Percentiles rank a stretch among this genome's conserved stretches.
Conservation (phyloP, 2,329 filamentous ascomycete species). For the Colletotrichum sp. region DNA sequence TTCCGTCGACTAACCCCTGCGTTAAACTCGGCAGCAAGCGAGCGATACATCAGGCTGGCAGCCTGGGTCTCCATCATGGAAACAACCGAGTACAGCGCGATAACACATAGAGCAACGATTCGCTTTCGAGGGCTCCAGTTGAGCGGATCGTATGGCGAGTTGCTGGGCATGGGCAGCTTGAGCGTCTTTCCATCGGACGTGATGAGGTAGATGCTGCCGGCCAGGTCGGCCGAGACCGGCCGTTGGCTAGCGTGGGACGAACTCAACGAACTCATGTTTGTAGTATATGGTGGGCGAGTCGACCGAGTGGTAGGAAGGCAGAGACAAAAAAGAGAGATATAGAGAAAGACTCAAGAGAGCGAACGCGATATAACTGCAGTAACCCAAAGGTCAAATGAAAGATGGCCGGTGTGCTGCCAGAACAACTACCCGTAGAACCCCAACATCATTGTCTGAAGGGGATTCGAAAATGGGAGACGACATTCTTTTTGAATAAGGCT, state of each 20-base stretch:
- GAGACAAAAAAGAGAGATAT: neutral
- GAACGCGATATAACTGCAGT: neutral
- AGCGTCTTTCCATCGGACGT: slow-evolving; percentile 31
- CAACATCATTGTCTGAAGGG: neutral
- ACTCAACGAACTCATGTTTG: neutral
- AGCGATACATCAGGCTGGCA: slow-evolving; percentile 23
- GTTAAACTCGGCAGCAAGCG: slow-evolving; percentile 24
- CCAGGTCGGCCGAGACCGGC: slow-evolving; percentile 17
- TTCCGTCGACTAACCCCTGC: slow-evolving; percentile 13
- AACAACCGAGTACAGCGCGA: slow-evolving; percentile 23
- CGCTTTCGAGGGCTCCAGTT: slow-evolving; percentile 28
- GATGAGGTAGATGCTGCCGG: slow-evolving; percentile 34
- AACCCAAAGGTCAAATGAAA: neutral
- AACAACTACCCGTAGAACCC: neutral
- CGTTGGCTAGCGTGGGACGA: neutral
- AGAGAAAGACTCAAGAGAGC: neutral
- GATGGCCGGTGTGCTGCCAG: slow-evolving; percentile 7
- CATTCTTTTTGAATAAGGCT: neutral
- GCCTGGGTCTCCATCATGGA: slow-evolving; percentile 25
- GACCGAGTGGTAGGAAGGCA: neutral
- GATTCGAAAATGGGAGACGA: neutral
- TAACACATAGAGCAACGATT: slow-evolving; percentile 15
- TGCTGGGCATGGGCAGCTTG: slow-evolving; percentile 34
- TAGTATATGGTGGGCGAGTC: neutral
- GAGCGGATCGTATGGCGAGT: slow-evolving; percentile 31